Percentiles rank a stretch among this genome's conserved stretches.
Conservation (phyloP, 768 basidiomycete genomes). For the Sutorius australiensis region DNA sequence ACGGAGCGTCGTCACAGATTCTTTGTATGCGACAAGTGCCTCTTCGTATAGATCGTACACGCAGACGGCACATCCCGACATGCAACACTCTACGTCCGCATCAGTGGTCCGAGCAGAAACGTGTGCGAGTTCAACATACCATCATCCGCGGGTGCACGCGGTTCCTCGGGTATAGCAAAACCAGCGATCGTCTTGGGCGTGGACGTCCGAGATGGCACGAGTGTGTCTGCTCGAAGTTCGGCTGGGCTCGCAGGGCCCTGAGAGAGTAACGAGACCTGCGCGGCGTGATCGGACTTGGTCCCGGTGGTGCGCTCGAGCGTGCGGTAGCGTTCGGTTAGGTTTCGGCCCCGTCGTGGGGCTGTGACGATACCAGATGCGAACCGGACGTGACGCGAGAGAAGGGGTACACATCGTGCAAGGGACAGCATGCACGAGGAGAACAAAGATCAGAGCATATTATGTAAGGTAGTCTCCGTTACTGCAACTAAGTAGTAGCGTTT, state of each 20-base stretch:
- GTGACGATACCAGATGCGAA: background rate
- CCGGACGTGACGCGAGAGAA: conserved; percentile 1
- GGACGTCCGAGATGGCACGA: background rate
- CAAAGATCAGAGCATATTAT: background rate
- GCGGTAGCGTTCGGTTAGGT: conserved; percentile 53
- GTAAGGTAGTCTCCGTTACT: background rate
- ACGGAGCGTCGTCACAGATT: conserved; percentile 49
- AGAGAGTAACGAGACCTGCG: conserved; percentile 29
- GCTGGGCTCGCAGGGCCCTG: conserved; percentile 6
- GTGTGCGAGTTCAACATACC: conserved; percentile 20
- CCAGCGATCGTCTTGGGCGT: conserved; percentile 19
- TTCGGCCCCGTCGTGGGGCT: conserved; percentile 44
- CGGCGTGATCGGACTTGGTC: conserved; percentile 38
- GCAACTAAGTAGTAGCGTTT: too few relatives aligned
- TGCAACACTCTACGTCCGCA: conserved; percentile 73
- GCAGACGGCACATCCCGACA: conserved; percentile 92
- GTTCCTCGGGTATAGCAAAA: conserved; percentile 54
- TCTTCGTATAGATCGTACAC: conserved; percentile 88
- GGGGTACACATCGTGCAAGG: conserved; percentile 5
- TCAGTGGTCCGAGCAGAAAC: background rate
- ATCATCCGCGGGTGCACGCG: conserved; percentile 60
- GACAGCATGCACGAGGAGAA: conserved; percentile 18
- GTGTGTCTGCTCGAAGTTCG: background rate
- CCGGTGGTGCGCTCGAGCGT: conserved; percentile 53
- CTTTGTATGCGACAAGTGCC: conserved; percentile 57